Percentiles rank a stretch among this genome's conserved stretches.
Conservation (phyloP, 768 basidiomycete genomes). For the Kwoniella mangroviensis region DNA sequence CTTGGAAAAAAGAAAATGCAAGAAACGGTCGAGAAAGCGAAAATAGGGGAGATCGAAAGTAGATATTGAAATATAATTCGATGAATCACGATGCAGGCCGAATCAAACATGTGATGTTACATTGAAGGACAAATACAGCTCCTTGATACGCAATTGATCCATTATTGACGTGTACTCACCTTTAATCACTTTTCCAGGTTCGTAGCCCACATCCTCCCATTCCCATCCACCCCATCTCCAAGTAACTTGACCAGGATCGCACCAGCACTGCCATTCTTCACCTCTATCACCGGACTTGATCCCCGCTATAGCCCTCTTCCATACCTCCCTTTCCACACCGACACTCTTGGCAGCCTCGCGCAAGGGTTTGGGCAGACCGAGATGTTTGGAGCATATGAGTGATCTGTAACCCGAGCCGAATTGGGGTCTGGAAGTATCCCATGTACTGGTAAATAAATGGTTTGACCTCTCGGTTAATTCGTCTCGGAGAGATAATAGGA, state of each 20-base stretch:
- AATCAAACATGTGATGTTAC: no score
- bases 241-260: slow-evolving; percentile 56
- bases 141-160: no score
- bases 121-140: no score
- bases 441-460: slow-evolving; percentile 36
- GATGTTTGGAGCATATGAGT: slow-evolving; percentile 48
- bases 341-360: slow-evolving; percentile 35
- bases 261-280: slow-evolving; percentile 58
- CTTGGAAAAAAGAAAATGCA: not conserved
- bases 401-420: slow-evolving; percentile 52
- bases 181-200: slow-evolving; percentile 41
- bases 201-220: slow-evolving; percentile 55
- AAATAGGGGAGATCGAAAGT: no score
- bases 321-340: slow-evolving; percentile 40
- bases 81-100: no score
- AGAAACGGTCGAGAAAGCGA: no score
- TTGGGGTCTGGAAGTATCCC: slow-evolving; percentile 47
- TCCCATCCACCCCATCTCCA: slow-evolving; percentile 57
- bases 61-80: no score
- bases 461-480: slow-evolving; percentile 32
- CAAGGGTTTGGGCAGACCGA: slow-evolving; percentile 47
- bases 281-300: slow-evolving; percentile 16
- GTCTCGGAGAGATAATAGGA: slow-evolving; percentile 34
- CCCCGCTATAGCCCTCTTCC: slow-evolving; percentile 43
- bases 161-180: slow-evolving; percentile 38